Conservation (phyloP, 1,284 basidiomycete species). For the Caloboletus inedulis region DNA sequence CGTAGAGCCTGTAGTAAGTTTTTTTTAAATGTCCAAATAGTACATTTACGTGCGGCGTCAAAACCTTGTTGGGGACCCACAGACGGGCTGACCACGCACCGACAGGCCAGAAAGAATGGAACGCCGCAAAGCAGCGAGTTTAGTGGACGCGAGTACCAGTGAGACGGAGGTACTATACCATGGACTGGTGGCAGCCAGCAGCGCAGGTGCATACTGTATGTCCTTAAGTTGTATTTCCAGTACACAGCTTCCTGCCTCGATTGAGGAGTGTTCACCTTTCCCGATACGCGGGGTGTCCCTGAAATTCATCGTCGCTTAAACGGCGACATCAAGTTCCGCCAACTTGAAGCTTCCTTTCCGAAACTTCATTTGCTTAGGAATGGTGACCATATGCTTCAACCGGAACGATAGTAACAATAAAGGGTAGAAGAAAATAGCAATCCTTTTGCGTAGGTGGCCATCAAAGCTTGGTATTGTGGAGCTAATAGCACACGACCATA, state of each 20-base stretch:
- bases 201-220: slow-evolving; percentile 1
- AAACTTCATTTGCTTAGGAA: slow-evolving; percentile 16
- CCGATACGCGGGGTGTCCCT: slow-evolving; percentile 28
- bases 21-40: slow-evolving; percentile 20
- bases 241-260: slow-evolving; percentile 18
- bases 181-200: not conserved
- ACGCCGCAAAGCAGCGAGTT: slow-evolving; percentile 11
- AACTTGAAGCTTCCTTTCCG: slow-evolving; percentile 16
- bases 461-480: slow-evolving; percentile 5
- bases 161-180: not conserved
- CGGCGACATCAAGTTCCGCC: slow-evolving; percentile 27
- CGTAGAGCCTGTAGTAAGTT: slow-evolving; percentile 15
- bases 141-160: not conserved
- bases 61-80: slow-evolving; percentile 26
- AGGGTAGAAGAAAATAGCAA: slow-evolving; percentile 18
- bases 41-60: slow-evolving; percentile 17
- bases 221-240: not conserved
- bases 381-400: slow-evolving; percentile 9
- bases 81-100: slow-evolving; percentile 19
- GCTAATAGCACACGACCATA: not conserved
- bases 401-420: slow-evolving; percentile 23
- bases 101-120: slow-evolving; percentile 3
- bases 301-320: slow-evolving; percentile 25
- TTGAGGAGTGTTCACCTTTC: slow-evolving; percentile 21
- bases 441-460: slow-evolving; percentile 17